These are phyloP conservation scores for Pyrrhoderma lamaoense DNA, from an alignment of 1,284 basidiomycete species.

Conservation along the genomic window DNA sequence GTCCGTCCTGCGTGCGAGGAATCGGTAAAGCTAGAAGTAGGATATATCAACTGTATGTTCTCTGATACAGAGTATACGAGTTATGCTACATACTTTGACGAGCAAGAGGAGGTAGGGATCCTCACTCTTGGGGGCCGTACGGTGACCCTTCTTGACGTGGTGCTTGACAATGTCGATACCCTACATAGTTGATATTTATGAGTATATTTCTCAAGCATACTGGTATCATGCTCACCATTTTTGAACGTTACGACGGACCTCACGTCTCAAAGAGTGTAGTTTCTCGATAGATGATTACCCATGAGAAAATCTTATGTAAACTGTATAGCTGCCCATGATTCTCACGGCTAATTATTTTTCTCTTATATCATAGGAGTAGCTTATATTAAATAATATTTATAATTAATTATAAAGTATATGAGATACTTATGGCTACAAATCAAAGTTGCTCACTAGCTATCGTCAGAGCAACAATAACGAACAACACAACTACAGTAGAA, in stretches of 20 bases:
- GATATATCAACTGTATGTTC: conserved; percentile 1
- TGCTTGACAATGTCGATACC: conserved; percentile 97
- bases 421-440: no score
- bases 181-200: conserved; percentile 33
- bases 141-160: conserved; percentile 98
- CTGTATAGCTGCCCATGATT: conserved; percentile 19
- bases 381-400: no score
- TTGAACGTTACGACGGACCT: conserved; percentile 24
- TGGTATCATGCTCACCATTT: conserved; percentile 63
- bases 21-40: conserved; percentile 83
- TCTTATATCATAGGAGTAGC: no score
- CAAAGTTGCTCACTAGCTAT: no score
- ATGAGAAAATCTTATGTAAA: conserved; percentile 5
- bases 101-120: conserved; percentile 98
- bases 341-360: no score
- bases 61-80: background rate
- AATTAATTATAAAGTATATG: no score
- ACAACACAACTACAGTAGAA: no score
- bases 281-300: background rate
- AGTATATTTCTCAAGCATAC: no score
- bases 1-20: conserved; percentile 96
- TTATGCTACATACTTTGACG: conserved; percentile 73
- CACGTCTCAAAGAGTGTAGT: background rate
- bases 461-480: no score
- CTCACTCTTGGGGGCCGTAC: conserved; percentile 96